phyloP scores from a whole-genome alignment of 805 yeast genomes.

The Spathaspora girioi region DNA sequence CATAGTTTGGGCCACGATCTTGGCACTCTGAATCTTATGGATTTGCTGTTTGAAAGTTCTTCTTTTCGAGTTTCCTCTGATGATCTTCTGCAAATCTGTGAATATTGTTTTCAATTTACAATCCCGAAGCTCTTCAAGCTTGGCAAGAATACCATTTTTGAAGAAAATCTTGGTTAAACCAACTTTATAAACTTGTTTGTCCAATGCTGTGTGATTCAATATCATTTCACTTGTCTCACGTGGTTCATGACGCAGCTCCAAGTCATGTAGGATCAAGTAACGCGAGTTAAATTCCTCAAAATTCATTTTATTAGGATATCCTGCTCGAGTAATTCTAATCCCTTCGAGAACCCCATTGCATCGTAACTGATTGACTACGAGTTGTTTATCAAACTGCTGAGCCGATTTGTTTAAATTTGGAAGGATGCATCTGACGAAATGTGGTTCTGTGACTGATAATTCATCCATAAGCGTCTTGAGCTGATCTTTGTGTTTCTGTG shows the following conservation, averaged over 20 bases:
- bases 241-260: constrained; percentile 43
- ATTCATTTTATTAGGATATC: constrained; percentile 88
- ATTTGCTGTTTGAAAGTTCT: constrained; percentile 42
- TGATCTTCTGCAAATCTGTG: constrained; percentile 57
- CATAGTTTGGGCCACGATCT: constrained; percentile 62
- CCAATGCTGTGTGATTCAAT: constrained; percentile 59
- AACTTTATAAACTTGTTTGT: constrained; percentile 54
- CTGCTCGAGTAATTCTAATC: constrained; percentile 93
- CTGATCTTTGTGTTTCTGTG: constrained; percentile 87
- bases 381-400: constrained; percentile 61
- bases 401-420: constrained; percentile 81
- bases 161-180: constrained; percentile 74
- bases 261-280: constrained; percentile 54
- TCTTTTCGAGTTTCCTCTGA: constrained; percentile 65
- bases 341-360: constrained; percentile 99
- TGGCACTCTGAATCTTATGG: constrained; percentile 66
- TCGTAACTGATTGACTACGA: constrained; percentile 84
- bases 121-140: constrained; percentile 75
- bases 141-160: constrained; percentile 74
- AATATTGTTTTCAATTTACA: constrained; percentile 51
- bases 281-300: constrained; percentile 77
- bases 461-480: constrained; percentile 67
- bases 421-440: constrained; percentile 91
- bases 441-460: constrained; percentile 81
- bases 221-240: constrained; percentile 70